phyloP scores from a whole-genome alignment of 371 early-diverging fungal species.

The Massospora cicadina region DNA sequence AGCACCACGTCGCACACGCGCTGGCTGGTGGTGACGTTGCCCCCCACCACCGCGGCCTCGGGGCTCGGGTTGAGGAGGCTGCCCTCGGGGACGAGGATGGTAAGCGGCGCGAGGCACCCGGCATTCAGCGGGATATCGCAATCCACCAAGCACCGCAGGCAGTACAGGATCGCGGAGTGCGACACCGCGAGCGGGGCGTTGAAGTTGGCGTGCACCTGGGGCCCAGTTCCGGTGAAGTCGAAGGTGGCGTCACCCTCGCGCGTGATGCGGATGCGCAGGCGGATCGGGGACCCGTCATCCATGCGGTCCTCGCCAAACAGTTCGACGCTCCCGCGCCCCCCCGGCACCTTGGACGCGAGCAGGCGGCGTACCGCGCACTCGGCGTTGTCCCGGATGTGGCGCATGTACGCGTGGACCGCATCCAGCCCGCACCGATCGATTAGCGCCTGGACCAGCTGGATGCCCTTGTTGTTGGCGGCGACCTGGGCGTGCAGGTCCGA shows the following conservation, averaged over 20 bases:
- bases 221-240: conserved; percentile 84
- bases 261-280: conserved; percentile 54
- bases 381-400: conserved; percentile 66
- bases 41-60: conserved; percentile 86
- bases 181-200: conserved; percentile 33
- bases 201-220: conserved; percentile 56
- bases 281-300: conserved; percentile 86
- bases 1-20: conserved; percentile 82
- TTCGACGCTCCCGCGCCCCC: conserved; percentile 18
- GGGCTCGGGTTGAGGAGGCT: conserved; percentile 64
- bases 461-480: conserved; percentile 91
- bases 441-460: conserved; percentile 55
- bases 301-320: conserved; percentile 62
- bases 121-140: conserved; percentile 87
- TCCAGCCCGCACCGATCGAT: conserved; percentile 67
- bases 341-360: conserved; percentile 21
- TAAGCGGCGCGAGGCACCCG: conserved; percentile 77
- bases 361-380: conserved; percentile 65
- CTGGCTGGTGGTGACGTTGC: conserved; percentile 90
- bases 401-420: conserved; percentile 90
- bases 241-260: conserved; percentile 60
- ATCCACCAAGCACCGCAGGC: conserved; percentile 72
- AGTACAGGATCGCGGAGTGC: conserved; percentile 86
- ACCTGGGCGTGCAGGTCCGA: conserved; percentile 90
- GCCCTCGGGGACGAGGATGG: conserved; percentile 51